Evolutionary conservation across 805 yeast species (phyloP).

Genomic region (Lipomyces japonicus): DNA sequence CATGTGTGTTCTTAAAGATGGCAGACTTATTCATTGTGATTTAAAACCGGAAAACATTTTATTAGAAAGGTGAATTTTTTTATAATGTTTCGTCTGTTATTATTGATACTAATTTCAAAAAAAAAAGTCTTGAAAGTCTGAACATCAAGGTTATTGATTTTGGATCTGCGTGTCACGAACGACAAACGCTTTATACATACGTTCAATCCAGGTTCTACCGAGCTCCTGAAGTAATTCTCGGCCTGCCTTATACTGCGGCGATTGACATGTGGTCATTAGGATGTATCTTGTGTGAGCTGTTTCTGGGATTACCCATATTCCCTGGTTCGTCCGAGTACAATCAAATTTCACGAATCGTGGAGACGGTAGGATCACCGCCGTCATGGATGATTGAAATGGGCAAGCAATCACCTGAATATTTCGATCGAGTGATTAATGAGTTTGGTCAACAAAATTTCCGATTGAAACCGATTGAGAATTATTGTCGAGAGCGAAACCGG

Average conservation of each 20-base stretch:
- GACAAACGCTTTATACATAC: neutral
- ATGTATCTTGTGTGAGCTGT: constrained; percentile 84
- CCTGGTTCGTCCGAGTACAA: constrained; percentile 94
- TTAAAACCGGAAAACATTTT: constrained; percentile 91
- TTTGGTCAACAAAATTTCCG: constrained; percentile 36
- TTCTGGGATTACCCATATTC: constrained; percentile 83
- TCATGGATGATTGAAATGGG: constrained; percentile 97
- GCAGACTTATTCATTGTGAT: constrained; percentile 89
- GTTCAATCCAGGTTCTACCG: constrained; percentile 54
- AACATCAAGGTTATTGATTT: constrained; percentile 83
- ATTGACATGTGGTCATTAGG: constrained; percentile 98
- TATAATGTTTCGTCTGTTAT: constrained; percentile 39
- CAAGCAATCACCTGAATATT: constrained; percentile 66
- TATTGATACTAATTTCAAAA: no score
- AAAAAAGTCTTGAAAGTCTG: constrained; percentile 68
- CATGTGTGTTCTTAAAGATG: constrained; percentile 68
- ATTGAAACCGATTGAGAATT: constrained; percentile 51
- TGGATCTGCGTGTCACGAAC: constrained; percentile 4
- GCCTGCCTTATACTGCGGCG: constrained; percentile 79
- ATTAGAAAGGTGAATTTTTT: no score
- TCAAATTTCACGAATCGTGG: constrained; percentile 74
- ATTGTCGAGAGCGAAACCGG: constrained; percentile 41
- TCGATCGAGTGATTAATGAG: constrained; percentile 45
- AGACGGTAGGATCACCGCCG: constrained; percentile 79
- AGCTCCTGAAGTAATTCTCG: constrained; percentile 88